Percentiles rank a stretch among this genome's conserved stretches.
Conservation (phyloP, 306 rosid species). For the Rubus idaeus region DNA sequence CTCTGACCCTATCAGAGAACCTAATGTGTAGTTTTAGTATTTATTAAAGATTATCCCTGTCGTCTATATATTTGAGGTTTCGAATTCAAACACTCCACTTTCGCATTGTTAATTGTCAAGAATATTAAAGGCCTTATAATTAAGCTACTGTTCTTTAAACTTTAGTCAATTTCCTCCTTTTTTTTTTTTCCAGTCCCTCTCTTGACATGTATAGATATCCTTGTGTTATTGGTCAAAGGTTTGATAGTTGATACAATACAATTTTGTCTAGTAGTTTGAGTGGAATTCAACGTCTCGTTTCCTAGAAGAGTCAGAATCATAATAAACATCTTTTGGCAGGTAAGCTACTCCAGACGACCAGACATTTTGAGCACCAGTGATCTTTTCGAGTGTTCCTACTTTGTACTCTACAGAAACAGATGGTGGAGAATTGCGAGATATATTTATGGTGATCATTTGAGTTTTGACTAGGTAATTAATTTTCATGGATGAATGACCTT, state of each 20-base stretch:
- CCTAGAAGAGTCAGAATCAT: not conserved
- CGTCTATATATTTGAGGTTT: not conserved
- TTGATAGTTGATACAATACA: not conserved
- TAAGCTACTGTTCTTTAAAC: no score
- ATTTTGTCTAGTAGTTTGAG: not conserved
- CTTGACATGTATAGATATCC: not conserved
- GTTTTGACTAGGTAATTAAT: not conserved
- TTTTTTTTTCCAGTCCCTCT: not conserved
- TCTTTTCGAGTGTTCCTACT: not conserved
- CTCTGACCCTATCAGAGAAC: no score
- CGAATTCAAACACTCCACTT: not conserved
- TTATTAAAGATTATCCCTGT: not conserved
- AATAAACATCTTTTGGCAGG: slow-evolving; percentile 18
- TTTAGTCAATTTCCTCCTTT: no score
- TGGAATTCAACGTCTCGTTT: not conserved
- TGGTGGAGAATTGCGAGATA: not conserved
- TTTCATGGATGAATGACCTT: not conserved
- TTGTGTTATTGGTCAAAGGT: not conserved
- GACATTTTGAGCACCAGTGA: not conserved
- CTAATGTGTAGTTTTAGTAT: no score
- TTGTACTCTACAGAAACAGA: not conserved
- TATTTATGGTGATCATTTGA: not conserved
- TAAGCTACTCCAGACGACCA: slow-evolving; percentile 11
- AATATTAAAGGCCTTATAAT: no score
- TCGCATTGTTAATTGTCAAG: not conserved